Evolutionary conservation across 352 stramenopile genomes (phyloP), one percentile per base, ranked within the genome.

Genomic region (Globisporangium cylindrosporum): DNA sequence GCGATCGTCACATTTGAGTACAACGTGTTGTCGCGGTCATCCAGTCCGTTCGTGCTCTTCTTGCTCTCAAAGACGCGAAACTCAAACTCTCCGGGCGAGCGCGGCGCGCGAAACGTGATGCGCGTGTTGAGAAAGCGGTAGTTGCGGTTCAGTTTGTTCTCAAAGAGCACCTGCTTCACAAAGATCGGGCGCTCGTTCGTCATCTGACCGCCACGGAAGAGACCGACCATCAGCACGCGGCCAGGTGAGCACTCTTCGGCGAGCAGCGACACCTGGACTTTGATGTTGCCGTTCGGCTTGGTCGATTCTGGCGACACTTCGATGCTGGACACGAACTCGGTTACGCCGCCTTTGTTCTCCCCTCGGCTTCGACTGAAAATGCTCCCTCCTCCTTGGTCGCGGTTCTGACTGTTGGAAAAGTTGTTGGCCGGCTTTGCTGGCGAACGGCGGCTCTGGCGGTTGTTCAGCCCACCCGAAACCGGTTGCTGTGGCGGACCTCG

Each of bases 101-200:
- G 81, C 1, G 87, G 87, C 8, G 87, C 84, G 0, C 85, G 85
- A 64, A 93, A 92, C 56, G 86, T 92, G 70, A 94, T 91, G n/a
- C 85, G 79, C 38, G 85, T 92, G 65, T 89, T 88, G 60, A 90
- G 73, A 58, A 72, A 84, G 4, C 80, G 69, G 55, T 86, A 87
- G 61, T 87, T 82, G 24, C 80, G 80, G 29, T 92, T 75, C 9
- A 90, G 65, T 54, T 90, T 91, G 75, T 88, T 88, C 68, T 94
- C 85, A 49, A 93, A 92, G 0, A 93, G 78, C 22, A 94, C 80
- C 59, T 92, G 84, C 67, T 92, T 92, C 46, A 94, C 81, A 48
- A 94, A 94, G 64, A 94, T 93, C 22, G 87, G 87, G 43, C 90
- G 90, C 66, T 93, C 83, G 59, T 92, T 92, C 7, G 82, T 86